A percentile compares a stretch with the other conserved stretches of the same genome.
phyloP scores from a whole-genome alignment of 108 stramenopile species.

The Pseudonitzschia multistriata region DNA sequence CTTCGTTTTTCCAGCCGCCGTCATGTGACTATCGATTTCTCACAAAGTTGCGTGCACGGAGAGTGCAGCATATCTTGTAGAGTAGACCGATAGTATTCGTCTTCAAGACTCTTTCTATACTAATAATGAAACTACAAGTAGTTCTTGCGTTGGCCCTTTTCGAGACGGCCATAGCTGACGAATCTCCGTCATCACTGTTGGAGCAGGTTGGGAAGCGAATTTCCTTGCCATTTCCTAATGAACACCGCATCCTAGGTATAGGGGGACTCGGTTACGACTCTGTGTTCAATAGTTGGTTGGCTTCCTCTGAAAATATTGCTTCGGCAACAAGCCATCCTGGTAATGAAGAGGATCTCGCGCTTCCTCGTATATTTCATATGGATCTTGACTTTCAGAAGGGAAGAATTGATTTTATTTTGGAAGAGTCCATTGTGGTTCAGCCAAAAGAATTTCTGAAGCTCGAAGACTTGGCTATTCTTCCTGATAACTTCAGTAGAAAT shows the following conservation, averaged over 20 bases:
- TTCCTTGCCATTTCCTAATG: slow-evolving; percentile 15
- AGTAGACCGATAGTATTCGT: no score
- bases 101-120: no score
- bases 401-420: background rate
- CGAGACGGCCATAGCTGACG: background rate
- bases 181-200: background rate
- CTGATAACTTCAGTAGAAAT: background rate
- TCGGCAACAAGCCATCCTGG: background rate
- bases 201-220: slow-evolving; percentile 1
- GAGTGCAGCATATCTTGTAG: no score
- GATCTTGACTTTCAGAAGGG: slow-evolving; percentile 18
- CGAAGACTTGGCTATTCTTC: slow-evolving; percentile 14
- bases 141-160: background rate
- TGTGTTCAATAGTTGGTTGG: slow-evolving; percentile 4
- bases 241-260: slow-evolving; percentile 11
- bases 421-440: background rate
- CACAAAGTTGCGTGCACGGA: no score
- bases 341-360: background rate
- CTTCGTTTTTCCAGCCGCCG: no score
- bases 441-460: slow-evolving; percentile 12
- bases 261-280: slow-evolving; percentile 14
- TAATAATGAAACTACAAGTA: background rate
- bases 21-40: no score
- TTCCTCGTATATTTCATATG: slow-evolving; percentile 18
- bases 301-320: slow-evolving; percentile 16